Evolutionary conservation across 306 rosid species (phyloP).

Genomic region (Adenanthera pavonina): DNA sequence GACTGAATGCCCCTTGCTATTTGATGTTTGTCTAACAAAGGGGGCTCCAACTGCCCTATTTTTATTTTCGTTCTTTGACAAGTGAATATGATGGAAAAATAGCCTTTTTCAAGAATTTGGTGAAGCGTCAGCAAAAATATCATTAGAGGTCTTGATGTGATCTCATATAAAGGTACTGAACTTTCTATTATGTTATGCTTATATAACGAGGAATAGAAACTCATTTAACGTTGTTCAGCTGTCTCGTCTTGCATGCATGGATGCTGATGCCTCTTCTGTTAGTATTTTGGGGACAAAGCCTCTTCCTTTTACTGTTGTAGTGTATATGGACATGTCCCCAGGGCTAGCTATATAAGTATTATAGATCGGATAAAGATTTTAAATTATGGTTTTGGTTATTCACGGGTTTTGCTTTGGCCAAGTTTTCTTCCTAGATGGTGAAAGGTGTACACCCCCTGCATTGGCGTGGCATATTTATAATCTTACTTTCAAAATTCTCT

Average conservation of each 20-base stretch:
- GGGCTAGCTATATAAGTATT: neutral
- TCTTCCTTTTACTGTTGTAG: too few relatives aligned
- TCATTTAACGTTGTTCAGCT: neutral
- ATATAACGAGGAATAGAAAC: neutral
- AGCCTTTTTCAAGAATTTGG: neutral
- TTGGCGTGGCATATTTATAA: neutral
- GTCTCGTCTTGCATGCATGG: too few relatives aligned
- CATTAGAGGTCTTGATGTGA: neutral
- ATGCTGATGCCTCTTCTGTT: too few relatives aligned
- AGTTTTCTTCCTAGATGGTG: neutral
- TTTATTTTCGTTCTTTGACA: neutral
- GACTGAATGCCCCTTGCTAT: conserved; percentile 1
- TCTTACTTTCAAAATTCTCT: neutral
- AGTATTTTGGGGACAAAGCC: too few relatives aligned
- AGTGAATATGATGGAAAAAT: neutral
- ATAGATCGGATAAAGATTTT: neutral
- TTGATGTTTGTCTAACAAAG: neutral
- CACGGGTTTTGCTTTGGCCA: neutral
- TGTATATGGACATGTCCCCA: neutral
- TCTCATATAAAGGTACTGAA: neutral
- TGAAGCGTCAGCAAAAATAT: neutral
- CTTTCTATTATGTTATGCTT: neutral
- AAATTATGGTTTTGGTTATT: neutral
- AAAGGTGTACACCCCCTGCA: neutral
- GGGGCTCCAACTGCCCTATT: neutral